Evolutionary conservation across 164 flowering plant genomes (phyloP).

Genomic region (Platanus orientalis): DNA sequence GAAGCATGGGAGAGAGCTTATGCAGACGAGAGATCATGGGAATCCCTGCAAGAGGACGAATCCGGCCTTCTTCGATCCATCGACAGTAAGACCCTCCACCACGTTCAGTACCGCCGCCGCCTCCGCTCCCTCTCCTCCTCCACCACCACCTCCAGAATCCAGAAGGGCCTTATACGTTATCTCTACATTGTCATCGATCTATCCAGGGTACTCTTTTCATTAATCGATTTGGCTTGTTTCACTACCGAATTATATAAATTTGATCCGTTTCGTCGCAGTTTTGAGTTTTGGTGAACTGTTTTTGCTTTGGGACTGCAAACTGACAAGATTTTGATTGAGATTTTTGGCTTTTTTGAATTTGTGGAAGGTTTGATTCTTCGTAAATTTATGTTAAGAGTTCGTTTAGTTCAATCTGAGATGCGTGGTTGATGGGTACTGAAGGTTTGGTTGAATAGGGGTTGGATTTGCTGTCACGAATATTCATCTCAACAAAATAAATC

Average conservation of each 20-base stretch:
- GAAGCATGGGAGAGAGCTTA: slow-evolving; percentile 83
- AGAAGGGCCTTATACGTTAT: slow-evolving; percentile 86
- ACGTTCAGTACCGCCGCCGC: slow-evolving; percentile 83
- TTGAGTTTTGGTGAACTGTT: too few relatives aligned
- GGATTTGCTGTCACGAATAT: too few relatives aligned
- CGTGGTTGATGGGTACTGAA: too few relatives aligned
- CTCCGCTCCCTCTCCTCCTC: slow-evolving; percentile 50
- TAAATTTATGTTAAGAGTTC: too few relatives aligned
- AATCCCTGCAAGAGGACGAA: slow-evolving; percentile 82
- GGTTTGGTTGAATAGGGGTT: too few relatives aligned
- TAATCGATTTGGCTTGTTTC: not conserved
- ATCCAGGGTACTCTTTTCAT: slow-evolving; percentile 52
- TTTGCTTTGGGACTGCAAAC: too few relatives aligned
- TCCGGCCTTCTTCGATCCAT: slow-evolving; percentile 78
- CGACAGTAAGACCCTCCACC: slow-evolving; percentile 51
- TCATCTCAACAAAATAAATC: too few relatives aligned
- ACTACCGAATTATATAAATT: not conserved
- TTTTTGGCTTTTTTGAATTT: too few relatives aligned
- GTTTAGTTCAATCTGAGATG: too few relatives aligned
- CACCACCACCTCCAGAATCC: slow-evolving; percentile 52
- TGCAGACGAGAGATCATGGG: slow-evolving; percentile 94
- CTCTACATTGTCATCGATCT: slow-evolving; percentile 78
- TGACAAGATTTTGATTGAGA: too few relatives aligned
- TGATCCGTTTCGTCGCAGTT: too few relatives aligned
- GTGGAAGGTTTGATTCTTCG: too few relatives aligned